A percentile compares a stretch with the other conserved stretches of the same genome.
Conservation (phyloP, 2,329 filamentous ascomycete genomes). For the Metarhizium brunneum region DNA sequence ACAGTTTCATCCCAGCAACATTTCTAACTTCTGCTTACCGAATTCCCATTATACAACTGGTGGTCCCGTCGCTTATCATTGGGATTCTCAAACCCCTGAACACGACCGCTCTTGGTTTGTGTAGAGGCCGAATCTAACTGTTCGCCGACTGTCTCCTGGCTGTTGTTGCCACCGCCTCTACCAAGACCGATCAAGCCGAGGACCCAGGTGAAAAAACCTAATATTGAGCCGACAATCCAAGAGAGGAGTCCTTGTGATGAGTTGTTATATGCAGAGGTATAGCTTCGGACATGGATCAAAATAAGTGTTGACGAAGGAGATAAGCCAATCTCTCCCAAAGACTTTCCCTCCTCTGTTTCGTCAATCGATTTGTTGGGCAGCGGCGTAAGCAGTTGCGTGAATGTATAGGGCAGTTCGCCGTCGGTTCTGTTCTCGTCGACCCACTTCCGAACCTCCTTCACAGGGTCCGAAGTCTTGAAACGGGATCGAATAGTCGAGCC, state of each 20-base stretch:
- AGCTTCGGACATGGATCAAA: constrained; percentile 57
- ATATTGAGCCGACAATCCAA: constrained; percentile 19
- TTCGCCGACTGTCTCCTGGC: background rate
- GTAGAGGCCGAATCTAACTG: constrained; percentile 6
- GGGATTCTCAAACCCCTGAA: constrained; percentile 31
- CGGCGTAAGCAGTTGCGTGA: constrained; percentile 77
- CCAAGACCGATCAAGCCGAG: constrained; percentile 21
- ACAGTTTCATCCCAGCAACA: background rate
- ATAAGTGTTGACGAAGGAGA: constrained; percentile 75
- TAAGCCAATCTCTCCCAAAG: constrained; percentile 60
- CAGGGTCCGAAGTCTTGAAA: constrained; percentile 55
- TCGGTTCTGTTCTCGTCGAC: constrained; percentile 55
- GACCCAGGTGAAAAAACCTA: constrained; percentile 27
- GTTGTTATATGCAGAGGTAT: constrained; percentile 30
- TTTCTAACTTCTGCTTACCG: constrained; percentile 41
- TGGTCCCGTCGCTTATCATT: constrained; percentile 46
- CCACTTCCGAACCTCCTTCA: constrained; percentile 67
- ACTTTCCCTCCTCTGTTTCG: constrained; percentile 61
- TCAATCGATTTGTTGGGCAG: constrained; percentile 66
- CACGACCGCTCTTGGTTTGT: constrained; percentile 15
- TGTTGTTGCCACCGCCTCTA: constrained; percentile 5
- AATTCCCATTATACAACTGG: constrained; percentile 88
- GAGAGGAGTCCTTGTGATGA: constrained; percentile 18
- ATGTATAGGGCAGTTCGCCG: constrained; percentile 60
- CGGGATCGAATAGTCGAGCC: constrained; percentile 67